Conservation (phyloP, 176 grass and related monocot genomes). For the Tillandsia leiboldiana region DNA sequence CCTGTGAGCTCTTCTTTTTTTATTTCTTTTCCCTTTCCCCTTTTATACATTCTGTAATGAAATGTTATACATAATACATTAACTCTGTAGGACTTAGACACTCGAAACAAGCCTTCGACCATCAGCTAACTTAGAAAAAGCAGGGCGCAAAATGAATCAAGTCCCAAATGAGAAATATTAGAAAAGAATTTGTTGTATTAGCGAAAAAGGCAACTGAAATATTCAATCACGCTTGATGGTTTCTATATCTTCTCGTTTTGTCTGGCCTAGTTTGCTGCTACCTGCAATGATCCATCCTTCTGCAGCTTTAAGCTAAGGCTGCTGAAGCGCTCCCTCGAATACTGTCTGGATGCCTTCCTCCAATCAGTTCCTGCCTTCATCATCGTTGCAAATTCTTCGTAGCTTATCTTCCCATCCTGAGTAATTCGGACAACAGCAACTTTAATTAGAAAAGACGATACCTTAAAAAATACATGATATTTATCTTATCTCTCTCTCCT, state of each 20-base stretch:
- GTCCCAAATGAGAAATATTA: not conserved
- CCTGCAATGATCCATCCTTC: conserved; percentile 40
- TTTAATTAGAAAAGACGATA: not conserved
- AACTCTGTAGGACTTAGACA: not conserved
- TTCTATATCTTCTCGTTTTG: not conserved
- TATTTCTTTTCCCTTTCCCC: not conserved
- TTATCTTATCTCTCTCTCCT: not conserved
- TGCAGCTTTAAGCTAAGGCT: conserved; percentile 63
- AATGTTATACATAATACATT: not conserved
- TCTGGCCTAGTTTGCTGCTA: not conserved
- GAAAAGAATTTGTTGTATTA: not conserved
- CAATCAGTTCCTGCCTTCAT: conserved; percentile 93
- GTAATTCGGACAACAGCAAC: not conserved
- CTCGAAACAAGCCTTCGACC: not conserved
- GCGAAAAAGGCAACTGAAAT: not conserved
- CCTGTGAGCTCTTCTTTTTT: not conserved
- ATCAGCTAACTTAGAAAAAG: not conserved
- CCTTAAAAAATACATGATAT: not conserved
- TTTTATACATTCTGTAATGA: not conserved
- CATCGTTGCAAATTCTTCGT: conserved; percentile 56
- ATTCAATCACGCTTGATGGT: not conserved
- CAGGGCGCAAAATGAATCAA: not conserved
- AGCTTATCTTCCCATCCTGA: conserved; percentile 87
- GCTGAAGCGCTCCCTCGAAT: conserved; percentile 72
- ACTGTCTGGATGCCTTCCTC: conserved; percentile 89